Evolutionary conservation across 148 eudicot genomes (phyloP).

Genomic region (Salicornia ramosissima): DNA sequence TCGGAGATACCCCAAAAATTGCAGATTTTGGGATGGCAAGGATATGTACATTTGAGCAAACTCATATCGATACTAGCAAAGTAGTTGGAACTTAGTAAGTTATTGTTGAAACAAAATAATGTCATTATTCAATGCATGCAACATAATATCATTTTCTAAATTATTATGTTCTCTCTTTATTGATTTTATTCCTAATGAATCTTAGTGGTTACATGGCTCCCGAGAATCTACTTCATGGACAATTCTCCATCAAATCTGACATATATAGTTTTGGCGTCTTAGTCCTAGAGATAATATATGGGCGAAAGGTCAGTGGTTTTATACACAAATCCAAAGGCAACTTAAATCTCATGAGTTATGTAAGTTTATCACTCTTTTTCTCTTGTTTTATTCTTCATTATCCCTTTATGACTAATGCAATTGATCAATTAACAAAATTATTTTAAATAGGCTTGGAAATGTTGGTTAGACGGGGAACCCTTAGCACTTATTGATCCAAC

Average conservation of each 20-base stretch:
- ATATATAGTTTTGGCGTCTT: slow-evolving; percentile 18
- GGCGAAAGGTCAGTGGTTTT: background rate
- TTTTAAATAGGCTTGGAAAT: slow-evolving; percentile 11
- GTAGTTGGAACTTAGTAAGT: slow-evolving; percentile 18
- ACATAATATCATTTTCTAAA: background rate
- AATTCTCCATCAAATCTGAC: slow-evolving; percentile 18
- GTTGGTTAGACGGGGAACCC: slow-evolving; percentile 12
- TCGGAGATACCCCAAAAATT: background rate
- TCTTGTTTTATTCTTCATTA: too few species aligned
- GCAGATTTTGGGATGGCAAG: slow-evolving; percentile 19
- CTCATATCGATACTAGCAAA: slow-evolving; percentile 14
- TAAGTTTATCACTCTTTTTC: background rate
- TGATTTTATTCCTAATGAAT: background rate
- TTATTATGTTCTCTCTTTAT: background rate
- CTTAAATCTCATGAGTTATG: background rate
- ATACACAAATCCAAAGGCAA: background rate
- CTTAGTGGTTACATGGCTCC: slow-evolving; percentile 20
- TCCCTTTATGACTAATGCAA: too few species aligned
- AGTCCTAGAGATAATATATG: slow-evolving; percentile 17
- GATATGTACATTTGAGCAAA: slow-evolving; percentile 16
- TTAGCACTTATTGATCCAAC: slow-evolving; percentile 16
- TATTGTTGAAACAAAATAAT: too few species aligned
- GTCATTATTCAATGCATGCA: background rate
- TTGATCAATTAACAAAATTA: too few species aligned
- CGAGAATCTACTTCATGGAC: slow-evolving; percentile 14